phyloP scores from a whole-genome alignment of 2,329 filamentous ascomycete species.

The Hypoxylon sp. region DNA sequence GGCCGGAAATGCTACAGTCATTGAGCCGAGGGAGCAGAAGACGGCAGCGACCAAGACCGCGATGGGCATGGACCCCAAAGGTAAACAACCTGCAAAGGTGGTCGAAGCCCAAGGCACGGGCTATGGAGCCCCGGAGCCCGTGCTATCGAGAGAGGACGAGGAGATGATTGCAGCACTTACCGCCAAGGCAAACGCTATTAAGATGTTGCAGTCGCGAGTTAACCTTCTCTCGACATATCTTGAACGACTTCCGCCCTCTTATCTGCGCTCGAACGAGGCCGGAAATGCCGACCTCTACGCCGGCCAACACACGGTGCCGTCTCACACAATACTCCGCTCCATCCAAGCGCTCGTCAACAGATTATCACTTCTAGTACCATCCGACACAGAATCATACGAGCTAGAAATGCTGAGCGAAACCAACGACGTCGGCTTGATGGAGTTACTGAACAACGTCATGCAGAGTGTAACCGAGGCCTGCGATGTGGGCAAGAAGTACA shows the following conservation, averaged over 20 bases:
- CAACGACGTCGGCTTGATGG: slow-evolving; percentile 83
- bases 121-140: slow-evolving; percentile 48
- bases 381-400: slow-evolving; percentile 70
- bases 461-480: slow-evolving; percentile 74
- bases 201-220: slow-evolving; percentile 85
- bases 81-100: slow-evolving; percentile 56
- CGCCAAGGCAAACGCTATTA: slow-evolving; percentile 90
- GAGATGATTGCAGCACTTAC: slow-evolving; percentile 73
- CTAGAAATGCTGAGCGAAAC: slow-evolving; percentile 77
- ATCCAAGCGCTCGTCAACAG: slow-evolving; percentile 87
- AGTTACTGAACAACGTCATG: slow-evolving; percentile 77
- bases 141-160: slow-evolving; percentile 66
- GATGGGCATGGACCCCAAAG: slow-evolving; percentile 59
- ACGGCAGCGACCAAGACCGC: slow-evolving; percentile 51
- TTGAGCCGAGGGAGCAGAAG: slow-evolving; percentile 50
- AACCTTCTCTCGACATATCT: slow-evolving; percentile 80
- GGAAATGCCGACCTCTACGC: slow-evolving; percentile 45
- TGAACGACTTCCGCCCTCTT: slow-evolving; percentile 71
- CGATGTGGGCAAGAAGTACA: slow-evolving; percentile 78
- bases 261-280: slow-evolving; percentile 58
- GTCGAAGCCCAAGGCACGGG: slow-evolving; percentile 42
- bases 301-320: slow-evolving; percentile 53
- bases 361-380: slow-evolving; percentile 80
- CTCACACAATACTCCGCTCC: slow-evolving; percentile 82
- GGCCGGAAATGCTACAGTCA: slow-evolving; percentile 78